Base-by-base conservation (phyloP, 2,329 filamentous ascomycete species). In the Alternaria conjuncta region DNA sequence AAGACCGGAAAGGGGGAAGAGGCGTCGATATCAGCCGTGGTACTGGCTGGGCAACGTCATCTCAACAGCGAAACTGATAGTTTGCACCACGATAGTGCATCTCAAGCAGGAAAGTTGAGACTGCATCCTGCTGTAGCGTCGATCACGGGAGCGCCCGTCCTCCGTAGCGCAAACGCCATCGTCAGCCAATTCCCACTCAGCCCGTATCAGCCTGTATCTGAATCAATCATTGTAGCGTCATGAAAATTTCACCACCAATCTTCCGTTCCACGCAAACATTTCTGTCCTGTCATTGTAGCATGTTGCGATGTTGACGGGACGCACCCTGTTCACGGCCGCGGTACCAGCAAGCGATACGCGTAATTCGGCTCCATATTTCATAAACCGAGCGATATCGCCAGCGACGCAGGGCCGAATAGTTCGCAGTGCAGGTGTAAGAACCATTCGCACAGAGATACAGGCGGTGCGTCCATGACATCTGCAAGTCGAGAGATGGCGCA, bases 71-170 rank as follows among this genome's bases (percentile, higher is more conserved):
- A 55, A 20, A 21, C 41, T 47, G 51, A 23, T 20, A 30, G 45
- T 53, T 36, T 15, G 30, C 49, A 32, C 28, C 20, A 53, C 13
- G 32, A 36, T 44, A 32, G 21, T 25, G 55, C 13, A 47, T 57
- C 26, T 25, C 6, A n/a, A 53, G 49, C 49, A 25, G 49, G 30
- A 23, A 53, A 41, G 36, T 21, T 36, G 59, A 28, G 53, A 41
- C 44, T 36, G 13, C 13, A 46, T 54, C 25, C 9, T 44, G 45
- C 49, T 63, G 57, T 28, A 60, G 36, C 53, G 67, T 49, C 64
- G 65, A 70, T 70, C 65, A 65, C 64, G 68, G 68, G 66, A 67
- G 60, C 60, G 61, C 64, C 64, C 64, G 66, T 60, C 58, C 59
- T 55, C 63, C 20, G 58, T 61, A 61, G 58, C 58, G 58, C n/a